Evolutionary conservation across 2,329 filamentous ascomycete species (phyloP), one percentile per base, ranked within the genome.

Genomic region (Verticillium dahliae): DNA sequence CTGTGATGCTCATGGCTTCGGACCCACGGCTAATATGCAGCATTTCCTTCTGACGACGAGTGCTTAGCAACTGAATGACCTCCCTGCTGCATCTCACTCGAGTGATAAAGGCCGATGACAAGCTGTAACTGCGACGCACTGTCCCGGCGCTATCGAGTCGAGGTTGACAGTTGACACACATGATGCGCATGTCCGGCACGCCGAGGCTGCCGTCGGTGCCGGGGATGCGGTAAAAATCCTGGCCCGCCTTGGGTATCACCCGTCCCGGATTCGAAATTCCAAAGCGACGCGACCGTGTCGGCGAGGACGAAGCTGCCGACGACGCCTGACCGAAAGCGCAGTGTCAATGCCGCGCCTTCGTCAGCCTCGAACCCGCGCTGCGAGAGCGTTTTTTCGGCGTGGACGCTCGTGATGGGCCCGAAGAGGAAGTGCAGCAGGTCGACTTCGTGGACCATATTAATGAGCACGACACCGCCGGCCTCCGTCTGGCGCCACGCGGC

Each of bases 361-460:
- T 87, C 83, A 0, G 79, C 83, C 2, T 76, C 73, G 60, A 80
- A 78, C 0, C 73, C 72, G 1, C 84, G 74, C 38, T 78, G 77
- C 0, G 79, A 76, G 0, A 68, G 57, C 0, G 75, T 79, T 58
- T 74, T 72, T 65, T 86, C 80, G 0, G 81, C 83, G 38, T 81
- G 78, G 0, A 86, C 79, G 0, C 79, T 73, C 0, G 69, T 67
- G 33, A 87, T 81, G 0, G 81, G 78, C 0, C 83, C 83, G 33
- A 87, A 77, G 1, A 86, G 71, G 68, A 81, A 80, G 56, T 86
- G 83, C 18, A 87, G 72, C 0, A 85, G 71, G 63, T 87, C 85
- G 45, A 87, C 73, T 58, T 87, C 85, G 66, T 87, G 84, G n/a
- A 86, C 78, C 54, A 87, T 71, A 66, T 87, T 87, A 63, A 86